Evolutionary conservation across 805 yeast genomes (phyloP).

Genomic region (Ogataea zsoltii): DNA sequence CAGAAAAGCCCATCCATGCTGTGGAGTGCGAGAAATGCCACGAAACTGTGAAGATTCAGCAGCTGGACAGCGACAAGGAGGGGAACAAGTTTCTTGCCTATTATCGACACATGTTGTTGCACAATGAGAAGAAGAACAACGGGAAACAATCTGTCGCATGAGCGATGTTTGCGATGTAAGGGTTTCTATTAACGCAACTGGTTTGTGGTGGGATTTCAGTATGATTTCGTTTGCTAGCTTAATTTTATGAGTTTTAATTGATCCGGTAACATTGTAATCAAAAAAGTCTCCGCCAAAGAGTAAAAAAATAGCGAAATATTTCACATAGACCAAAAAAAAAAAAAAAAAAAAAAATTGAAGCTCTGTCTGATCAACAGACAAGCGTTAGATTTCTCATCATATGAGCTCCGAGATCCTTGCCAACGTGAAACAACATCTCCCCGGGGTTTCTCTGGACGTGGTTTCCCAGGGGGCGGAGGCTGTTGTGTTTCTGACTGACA

Average conservation of each 20-base stretch:
- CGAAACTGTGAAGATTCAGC: slow-evolving; percentile 22
- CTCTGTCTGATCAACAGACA: too few species aligned
- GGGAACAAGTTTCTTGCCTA: slow-evolving; percentile 29
- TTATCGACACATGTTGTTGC: slow-evolving; percentile 31
- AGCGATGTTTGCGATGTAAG: too few species aligned
- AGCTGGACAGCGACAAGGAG: slow-evolving; percentile 17
- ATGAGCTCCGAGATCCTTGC: slow-evolving; percentile 59
- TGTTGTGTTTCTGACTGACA: slow-evolving; percentile 59
- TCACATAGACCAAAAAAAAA: not conserved
- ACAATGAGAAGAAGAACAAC: slow-evolving; percentile 27
- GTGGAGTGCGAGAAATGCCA: slow-evolving; percentile 28
- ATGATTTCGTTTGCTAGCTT: too few species aligned
- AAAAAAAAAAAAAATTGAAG: not conserved
- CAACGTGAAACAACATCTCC: slow-evolving; percentile 43
- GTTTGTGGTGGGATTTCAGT: too few species aligned
- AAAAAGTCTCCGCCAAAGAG: too few species aligned
- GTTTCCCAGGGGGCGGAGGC: slow-evolving; percentile 94
- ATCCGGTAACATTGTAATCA: too few species aligned
- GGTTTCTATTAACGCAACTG: too few species aligned
- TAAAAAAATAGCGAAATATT: too few species aligned
- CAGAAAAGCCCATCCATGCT: slow-evolving; percentile 19
- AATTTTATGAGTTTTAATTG: too few species aligned
- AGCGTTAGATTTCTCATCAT: too few species aligned
- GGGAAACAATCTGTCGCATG: slow-evolving; percentile 7
- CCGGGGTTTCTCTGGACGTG: slow-evolving; percentile 50